Evolutionary conservation across 352 stramenopile species (phyloP), one percentile per base, ranked within the genome.

Genomic region (Globisporangium recalcitrans): DNA sequence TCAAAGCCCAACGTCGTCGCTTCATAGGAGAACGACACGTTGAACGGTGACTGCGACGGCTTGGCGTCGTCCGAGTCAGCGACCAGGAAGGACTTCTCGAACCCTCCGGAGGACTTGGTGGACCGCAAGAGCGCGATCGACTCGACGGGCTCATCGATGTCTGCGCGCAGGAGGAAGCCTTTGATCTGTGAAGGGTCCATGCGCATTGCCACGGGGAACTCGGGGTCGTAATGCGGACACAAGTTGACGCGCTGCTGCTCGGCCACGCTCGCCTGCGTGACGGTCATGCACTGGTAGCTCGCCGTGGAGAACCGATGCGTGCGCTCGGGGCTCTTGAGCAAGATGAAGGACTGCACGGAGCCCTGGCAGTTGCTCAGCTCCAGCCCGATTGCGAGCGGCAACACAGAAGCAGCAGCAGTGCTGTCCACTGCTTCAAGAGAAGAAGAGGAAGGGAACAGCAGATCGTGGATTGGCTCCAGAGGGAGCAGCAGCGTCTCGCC

Each of bases 201-300:
- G 1, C 51, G 57, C 62, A 73, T 57, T 1, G 60, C 56, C 11
- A 71, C 26, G 14, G 63, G 63, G 29, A 54, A 57, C 19, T 66
- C 48, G 11, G 66, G 47, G 62, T 71, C 49, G 63, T 58, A 70
- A 10, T 57, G 51, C 7, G 71, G 69, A 51, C 71, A 78, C 21
- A 78, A 21, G 40, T 73, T 65, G 16, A 69, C 34, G 1, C n/a
- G 29, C 21, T 64, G 46, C 24, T 67, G 64, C 26, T 68, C 36
- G 5, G 29, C 26, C 29, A 32, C 31, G 10, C 21, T 53, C 7
- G 64, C 68, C 0, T 52, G 42, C 8, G 59, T 61, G 44, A 78
- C 16, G 24, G 70, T 77, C 32, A 66, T 24, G 67, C 71, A 78
- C 58, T 78, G 71, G 62, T 78, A 75, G 22, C 44, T 36, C 2